phyloP scores from a whole-genome alignment of 441 rosid species.

The Erodium texanum region DNA sequence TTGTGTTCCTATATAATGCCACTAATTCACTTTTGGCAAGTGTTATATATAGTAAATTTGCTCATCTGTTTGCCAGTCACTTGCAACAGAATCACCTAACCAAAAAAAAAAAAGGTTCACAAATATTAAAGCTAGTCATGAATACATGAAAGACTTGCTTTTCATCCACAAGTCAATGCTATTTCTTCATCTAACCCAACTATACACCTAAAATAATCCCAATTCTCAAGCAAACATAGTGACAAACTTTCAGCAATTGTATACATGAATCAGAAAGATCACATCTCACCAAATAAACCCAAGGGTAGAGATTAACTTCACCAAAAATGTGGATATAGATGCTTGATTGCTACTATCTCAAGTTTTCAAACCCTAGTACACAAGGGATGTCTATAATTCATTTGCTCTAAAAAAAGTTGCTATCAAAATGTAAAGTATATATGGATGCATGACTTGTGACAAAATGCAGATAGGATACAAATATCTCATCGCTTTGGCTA shows the following conservation, averaged over 20 bases:
- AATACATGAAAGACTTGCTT: neutral
- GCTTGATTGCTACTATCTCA: neutral
- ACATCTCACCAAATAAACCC: too few relatives aligned
- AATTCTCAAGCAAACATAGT: neutral
- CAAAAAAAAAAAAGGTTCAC: too few relatives aligned
- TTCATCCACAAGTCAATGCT: neutral
- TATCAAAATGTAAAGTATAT: neutral
- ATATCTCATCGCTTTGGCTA: neutral
- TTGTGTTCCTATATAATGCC: too few relatives aligned
- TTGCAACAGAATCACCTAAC: too few relatives aligned
- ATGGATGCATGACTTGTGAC: neutral
- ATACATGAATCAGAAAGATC: neutral
- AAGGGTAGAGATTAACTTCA: neutral
- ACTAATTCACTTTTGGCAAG: too few relatives aligned
- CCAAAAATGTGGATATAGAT: neutral
- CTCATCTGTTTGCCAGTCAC: too few relatives aligned
- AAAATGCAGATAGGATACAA: slow-evolving; percentile 15
- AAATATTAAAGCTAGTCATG: too few relatives aligned
- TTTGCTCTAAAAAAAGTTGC: neutral
- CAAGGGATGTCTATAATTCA: too few relatives aligned
- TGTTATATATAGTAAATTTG: too few relatives aligned
- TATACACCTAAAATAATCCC: neutral
- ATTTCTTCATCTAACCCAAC: neutral
- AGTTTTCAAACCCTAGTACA: too few relatives aligned
- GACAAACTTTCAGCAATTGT: neutral